Conservation (phyloP, 257 asterid species). For the Capsicum pubescens region DNA sequence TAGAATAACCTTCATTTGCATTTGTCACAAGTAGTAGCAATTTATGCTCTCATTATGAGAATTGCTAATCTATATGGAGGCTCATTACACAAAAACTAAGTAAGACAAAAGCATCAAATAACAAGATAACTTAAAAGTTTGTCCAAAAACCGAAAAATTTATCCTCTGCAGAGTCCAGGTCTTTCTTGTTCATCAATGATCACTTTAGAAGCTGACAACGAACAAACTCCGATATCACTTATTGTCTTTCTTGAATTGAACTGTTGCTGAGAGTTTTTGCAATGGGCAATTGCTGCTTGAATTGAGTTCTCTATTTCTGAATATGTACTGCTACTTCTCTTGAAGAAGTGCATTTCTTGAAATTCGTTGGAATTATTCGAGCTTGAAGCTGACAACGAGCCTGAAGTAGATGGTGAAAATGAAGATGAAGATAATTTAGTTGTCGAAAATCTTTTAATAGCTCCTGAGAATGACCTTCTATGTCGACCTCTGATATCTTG, state of each 20-base stretch:
- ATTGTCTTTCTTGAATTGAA: constrained; percentile 43
- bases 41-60: too few relatives aligned
- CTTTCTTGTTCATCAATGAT: constrained; percentile 52
- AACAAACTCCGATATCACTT: constrained; percentile 48
- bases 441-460: constrained; percentile 61
- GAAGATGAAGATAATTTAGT: constrained; percentile 44
- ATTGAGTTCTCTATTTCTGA: constrained; percentile 75
- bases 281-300: constrained; percentile 93
- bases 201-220: constrained; percentile 46
- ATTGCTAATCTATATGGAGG: constrained; percentile 1
- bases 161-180: constrained; percentile 52
- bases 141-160: constrained; percentile 12
- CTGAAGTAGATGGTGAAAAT: constrained; percentile 38
- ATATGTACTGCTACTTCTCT: constrained; percentile 51
- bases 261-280: constrained; percentile 71
- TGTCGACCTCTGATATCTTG: constrained; percentile 41
- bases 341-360: constrained; percentile 43
- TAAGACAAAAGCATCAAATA: constrained; percentile 5
- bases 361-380: constrained; percentile 42
- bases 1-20: neutral
- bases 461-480: constrained; percentile 86
- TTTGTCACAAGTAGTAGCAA: neutral
- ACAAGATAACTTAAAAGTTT: constrained; percentile 23
- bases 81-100: neutral
- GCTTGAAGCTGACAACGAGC: constrained; percentile 44